Conservation (phyloP, 371 early-diverging fungal genomes). For the Mucor velutinosus region DNA sequence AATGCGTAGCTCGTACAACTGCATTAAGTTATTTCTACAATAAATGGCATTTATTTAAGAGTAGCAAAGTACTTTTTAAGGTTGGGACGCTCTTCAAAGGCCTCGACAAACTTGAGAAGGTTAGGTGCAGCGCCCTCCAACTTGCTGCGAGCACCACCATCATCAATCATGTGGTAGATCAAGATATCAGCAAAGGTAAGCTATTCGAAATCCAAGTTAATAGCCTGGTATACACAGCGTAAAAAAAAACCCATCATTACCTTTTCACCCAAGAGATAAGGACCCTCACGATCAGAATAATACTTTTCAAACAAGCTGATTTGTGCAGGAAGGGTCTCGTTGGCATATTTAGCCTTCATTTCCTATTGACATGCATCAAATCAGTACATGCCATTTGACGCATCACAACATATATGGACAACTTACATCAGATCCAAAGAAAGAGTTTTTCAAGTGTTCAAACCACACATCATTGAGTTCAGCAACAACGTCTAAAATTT, state of each 20-base stretch:
- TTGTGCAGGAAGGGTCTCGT: constrained; percentile 2
- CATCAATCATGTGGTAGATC: constrained; percentile 27
- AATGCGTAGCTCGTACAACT: constrained; percentile 3
- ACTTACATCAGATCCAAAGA: constrained; percentile 7
- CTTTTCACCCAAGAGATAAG: constrained; percentile 27
- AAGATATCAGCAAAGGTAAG: constrained; percentile 32
- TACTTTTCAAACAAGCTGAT: constrained; percentile 19
- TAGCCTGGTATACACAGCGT: background rate
- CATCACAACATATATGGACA: background rate
- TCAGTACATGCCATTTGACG: background rate
- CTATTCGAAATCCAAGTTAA: background rate
- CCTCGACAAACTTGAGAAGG: constrained; percentile 24
- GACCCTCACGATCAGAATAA: constrained; percentile 20
- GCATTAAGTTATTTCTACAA: background rate
- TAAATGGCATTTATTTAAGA: background rate
- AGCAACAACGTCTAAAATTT: constrained; percentile 16
- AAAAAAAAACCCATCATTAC: background rate
- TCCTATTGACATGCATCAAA: background rate
- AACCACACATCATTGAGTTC: constrained; percentile 17
- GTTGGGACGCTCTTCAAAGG: constrained; percentile 25
- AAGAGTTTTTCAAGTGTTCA: background rate
- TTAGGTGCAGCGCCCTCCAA: constrained; percentile 16
- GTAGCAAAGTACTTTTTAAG: constrained; percentile 15
- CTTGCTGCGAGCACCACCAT: constrained; percentile 3
- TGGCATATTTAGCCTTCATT: background rate